Evolutionary conservation across 495 filamentous ascomycete genomes (phyloP), one percentile per base, ranked within the genome.

Genomic region (Lasiosphaeria ovina): DNA sequence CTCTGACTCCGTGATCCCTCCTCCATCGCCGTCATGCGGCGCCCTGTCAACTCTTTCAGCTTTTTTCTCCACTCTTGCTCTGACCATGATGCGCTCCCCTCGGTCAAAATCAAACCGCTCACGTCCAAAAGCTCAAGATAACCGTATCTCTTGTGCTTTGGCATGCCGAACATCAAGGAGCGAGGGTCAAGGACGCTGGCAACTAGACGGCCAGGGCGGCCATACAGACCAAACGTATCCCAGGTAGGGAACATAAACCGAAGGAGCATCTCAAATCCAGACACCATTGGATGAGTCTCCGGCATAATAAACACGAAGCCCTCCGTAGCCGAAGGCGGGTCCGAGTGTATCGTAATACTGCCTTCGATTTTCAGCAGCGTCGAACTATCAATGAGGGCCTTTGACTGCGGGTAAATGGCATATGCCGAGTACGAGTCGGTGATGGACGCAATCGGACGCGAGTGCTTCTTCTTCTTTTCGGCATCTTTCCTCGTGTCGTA

Each of bases 251-350:
- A 94, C 7, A 99, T 76, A 76, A 90, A 98, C 35, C 90, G 85
- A n/a, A 99, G 81, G 84, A 98, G 90, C 79, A 92, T 97, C 70
- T 99, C 94, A 64, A 98, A 96, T 3, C 95, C 95, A 58, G 86
- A 87, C 11, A 99, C 90, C 3, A 91, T 92, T 35, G 93, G 87
- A 71, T 91, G 93, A 3, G 85, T 83, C 72, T 99, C 94, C 3
- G 94, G 95, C 95, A 98, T 97, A 63, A 97, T 87, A 68, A 98
- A 99, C 3, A 99, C 91, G 66, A 96, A 95, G 3, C 95, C 94
- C 68, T 98, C 95, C 7, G 85, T 87, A 7, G 85, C 84, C 5
- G 88, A 83, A 36, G 89, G 82, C 4, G 86, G 85, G 9, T 83
- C 81, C 1, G 87, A 85, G 72, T 97, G 91, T 35, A 96, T 89